These are phyloP conservation scores for Cryphonectria parasitica DNA, from an alignment of 2,329 filamentous ascomycete genomes.

Conservation along the genomic window DNA sequence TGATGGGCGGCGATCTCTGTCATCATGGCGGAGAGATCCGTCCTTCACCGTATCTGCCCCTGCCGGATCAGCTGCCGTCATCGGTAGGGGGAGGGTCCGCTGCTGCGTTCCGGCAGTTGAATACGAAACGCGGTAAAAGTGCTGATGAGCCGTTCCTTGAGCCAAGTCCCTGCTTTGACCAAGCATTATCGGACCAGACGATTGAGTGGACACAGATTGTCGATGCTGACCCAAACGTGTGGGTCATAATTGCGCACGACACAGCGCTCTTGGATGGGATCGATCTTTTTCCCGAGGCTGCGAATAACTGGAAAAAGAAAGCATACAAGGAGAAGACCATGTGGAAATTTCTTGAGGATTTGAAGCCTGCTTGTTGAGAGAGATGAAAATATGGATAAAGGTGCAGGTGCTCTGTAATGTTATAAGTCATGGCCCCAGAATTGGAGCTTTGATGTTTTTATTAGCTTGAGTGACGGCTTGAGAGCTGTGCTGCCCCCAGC, in stretches of 20 bases:
- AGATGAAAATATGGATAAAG: not conserved
- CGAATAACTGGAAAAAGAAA: constrained; percentile 29
- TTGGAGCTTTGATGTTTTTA: not conserved
- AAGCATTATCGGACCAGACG: constrained; percentile 21
- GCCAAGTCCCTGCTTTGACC: not conserved
- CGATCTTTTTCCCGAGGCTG: constrained; percentile 28
- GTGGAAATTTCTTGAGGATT: constrained; percentile 32
- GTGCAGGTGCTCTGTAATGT: no score
- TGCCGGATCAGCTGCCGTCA: constrained; percentile 28
- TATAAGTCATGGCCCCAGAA: no score
- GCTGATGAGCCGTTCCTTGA: constrained; percentile 19
- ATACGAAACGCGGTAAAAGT: constrained; percentile 23
- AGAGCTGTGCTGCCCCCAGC: not conserved
- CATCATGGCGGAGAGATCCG: constrained; percentile 33
- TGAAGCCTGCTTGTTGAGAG: constrained; percentile 6
- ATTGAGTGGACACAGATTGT: constrained; percentile 30
- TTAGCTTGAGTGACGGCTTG: not conserved
- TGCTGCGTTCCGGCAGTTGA: constrained; percentile 23
- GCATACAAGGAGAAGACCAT: constrained; percentile 28
- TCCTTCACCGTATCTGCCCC: constrained; percentile 29
- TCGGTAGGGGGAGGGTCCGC: not conserved
- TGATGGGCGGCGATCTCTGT: constrained; percentile 34
- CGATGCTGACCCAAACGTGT: constrained; percentile 30
- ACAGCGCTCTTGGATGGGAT: constrained; percentile 25
- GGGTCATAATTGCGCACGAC: constrained; percentile 32